Percentiles rank a stretch among this genome's conserved stretches.
phyloP scores from a whole-genome alignment of 345 rosid genomes.

The Clausena lansium region DNA sequence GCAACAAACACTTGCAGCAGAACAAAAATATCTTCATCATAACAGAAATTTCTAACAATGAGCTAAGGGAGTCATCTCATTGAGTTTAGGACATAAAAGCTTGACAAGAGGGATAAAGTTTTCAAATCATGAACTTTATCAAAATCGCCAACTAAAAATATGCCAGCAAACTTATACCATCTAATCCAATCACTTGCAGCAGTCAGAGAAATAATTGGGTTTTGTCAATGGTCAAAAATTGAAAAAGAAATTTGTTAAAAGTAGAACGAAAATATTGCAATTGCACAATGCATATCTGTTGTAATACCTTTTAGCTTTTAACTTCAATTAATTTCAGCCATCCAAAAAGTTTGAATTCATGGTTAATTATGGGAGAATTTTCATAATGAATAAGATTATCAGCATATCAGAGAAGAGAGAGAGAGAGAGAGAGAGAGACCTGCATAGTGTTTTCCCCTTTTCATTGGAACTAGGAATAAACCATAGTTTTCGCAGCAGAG shows the following conservation, averaged over 20 bases:
- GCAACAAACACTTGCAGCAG: neutral
- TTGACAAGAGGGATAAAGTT: neutral
- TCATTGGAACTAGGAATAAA: slow-evolving; percentile 80
- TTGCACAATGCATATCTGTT: neutral
- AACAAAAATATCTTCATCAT: no score
- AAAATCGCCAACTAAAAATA: neutral
- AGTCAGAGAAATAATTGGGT: neutral
- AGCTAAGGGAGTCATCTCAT: neutral
- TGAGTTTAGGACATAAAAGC: neutral
- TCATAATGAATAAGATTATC: neutral
- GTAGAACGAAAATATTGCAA: neutral
- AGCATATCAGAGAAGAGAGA: neutral
- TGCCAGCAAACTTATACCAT: neutral
- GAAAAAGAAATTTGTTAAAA: neutral
- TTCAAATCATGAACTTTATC: neutral
- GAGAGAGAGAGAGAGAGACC: slow-evolving; percentile 35
- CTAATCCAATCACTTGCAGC: neutral
- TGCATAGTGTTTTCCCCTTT: slow-evolving; percentile 82
- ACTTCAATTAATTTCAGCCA: neutral
- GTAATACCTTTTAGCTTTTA: neutral
- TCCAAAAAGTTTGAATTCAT: neutral
- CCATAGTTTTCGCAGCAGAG: slow-evolving; percentile 70
- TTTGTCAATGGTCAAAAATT: neutral
- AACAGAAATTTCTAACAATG: neutral
- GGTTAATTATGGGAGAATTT: neutral